Evolutionary conservation across 768 basidiomycete species (phyloP), one percentile per base, ranked within the genome.

Genomic region (Suillus placidus): DNA sequence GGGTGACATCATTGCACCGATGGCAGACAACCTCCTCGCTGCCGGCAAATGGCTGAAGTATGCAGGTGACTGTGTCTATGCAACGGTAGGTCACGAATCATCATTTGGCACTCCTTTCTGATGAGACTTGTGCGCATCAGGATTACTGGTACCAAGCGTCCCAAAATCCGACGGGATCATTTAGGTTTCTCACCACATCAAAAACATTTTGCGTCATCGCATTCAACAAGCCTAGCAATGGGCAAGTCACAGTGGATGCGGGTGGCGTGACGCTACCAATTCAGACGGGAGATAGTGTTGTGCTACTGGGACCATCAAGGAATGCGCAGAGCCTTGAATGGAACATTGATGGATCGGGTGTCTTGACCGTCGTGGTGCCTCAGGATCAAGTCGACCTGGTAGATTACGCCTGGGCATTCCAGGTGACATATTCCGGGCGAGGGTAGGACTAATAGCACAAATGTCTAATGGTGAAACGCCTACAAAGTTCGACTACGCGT

Each of bases 41-140:
- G 83, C 84, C 20, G 87, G 86, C 0, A 68, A 66, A 51, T 87
- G 86, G 87, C 73, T 87, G 62, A 75, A 79, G 49, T 80, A 82
- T 52, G 79, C 82, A 2, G 84, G 86, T 16, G 74, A 78, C 1
- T 87, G 85, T 42, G 79, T 87, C 8, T 87, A 86, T 61, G 80
- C 78, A 35, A 86, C 86, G 6, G 86, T 84, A 65, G 14, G 82
- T 76, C 1, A 34, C 62, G 16, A 57, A 6, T 8, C 5, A 1
- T 3, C 42, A 20, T 10, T 32, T 23, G 38, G 37, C 23, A 20
- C 16, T 20, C 55, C 34, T 65, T 61, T 38, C 23, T 35, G 47
- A 35, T 66, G 60, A 64, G 10, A 12, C 3, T 18, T 30, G 47
- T 26, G 14, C 26, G n/a, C 45, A 13, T 6, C 61, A 85, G 83